Conservation (phyloP, 768 basidiomycete species). For the Gloeopeniophorella convolvens region DNA sequence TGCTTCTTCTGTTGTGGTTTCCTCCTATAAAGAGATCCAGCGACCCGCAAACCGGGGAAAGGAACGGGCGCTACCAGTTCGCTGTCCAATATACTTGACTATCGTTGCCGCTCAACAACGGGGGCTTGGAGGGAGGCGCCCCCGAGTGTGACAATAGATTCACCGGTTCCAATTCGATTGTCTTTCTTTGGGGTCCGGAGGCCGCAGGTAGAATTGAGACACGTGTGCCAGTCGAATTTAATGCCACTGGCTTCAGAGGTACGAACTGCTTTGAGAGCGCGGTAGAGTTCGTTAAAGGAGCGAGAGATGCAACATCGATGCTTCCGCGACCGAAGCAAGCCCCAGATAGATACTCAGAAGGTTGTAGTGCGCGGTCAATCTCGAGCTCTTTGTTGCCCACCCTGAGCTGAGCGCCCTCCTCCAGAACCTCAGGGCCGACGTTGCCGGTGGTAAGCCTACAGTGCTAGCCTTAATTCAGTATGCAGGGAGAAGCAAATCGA, state of each 20-base stretch:
- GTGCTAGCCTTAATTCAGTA: background rate
- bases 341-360: constrained; percentile 55
- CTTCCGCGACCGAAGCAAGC: constrained; percentile 48
- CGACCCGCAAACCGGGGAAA: background rate
- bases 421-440: constrained; percentile 31
- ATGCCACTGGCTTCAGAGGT: constrained; percentile 25
- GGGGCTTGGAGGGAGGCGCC: constrained; percentile 6
- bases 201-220: constrained; percentile 19
- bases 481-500: background rate
- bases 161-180: constrained; percentile 37
- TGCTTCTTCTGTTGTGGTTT: constrained; percentile 70
- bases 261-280: constrained; percentile 28
- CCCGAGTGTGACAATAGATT: constrained; percentile 12
- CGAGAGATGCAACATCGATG: constrained; percentile 19
- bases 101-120: constrained; percentile 11
- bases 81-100: constrained; percentile 53
- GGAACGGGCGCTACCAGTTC: constrained; percentile 46
- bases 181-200: constrained; percentile 25
- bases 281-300: constrained; percentile 24
- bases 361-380: constrained; percentile 51
- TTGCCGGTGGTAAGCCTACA: constrained; percentile 49
- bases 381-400: constrained; percentile 57
- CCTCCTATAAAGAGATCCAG: constrained; percentile 42
- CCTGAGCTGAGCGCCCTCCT: constrained; percentile 33
- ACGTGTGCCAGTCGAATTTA: constrained; percentile 27